phyloP scores from a whole-genome alignment of 129 eudicot genomes.

The Ambrosia artemisiifolia region DNA sequence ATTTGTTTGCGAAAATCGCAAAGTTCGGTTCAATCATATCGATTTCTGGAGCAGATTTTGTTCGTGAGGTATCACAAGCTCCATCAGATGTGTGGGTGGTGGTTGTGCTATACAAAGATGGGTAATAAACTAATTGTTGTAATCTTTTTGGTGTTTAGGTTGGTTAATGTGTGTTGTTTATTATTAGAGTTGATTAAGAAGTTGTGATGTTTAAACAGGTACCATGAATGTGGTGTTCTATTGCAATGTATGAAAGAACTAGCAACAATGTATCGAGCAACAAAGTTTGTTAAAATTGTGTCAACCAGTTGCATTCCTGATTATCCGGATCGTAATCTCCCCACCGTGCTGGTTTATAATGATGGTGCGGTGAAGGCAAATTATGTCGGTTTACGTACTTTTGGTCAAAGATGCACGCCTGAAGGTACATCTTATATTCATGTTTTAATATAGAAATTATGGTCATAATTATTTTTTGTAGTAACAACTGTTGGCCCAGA shows the following conservation, averaged over 20 bases:
- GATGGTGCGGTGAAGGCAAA: slow-evolving; percentile 85
- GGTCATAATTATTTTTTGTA: not conserved
- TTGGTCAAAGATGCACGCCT: slow-evolving; percentile 90
- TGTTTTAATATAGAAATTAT: not conserved
- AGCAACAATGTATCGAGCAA: slow-evolving; percentile 71
- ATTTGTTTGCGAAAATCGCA: slow-evolving; percentile 71
- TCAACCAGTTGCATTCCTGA: slow-evolving; percentile 93
- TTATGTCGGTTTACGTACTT: slow-evolving; percentile 62
- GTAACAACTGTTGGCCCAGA: too few relatives aligned
- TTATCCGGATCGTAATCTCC: slow-evolving; percentile 87
- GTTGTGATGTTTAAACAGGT: slow-evolving; percentile 35
- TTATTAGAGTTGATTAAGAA: slow-evolving; percentile 5
- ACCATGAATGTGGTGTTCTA: slow-evolving; percentile 67
- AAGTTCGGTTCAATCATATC: slow-evolving; percentile 80
- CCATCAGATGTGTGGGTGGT: slow-evolving; percentile 15
- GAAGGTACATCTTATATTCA: slow-evolving; percentile 50
- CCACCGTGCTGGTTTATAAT: slow-evolving; percentile 81
- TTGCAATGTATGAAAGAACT: slow-evolving; percentile 75
- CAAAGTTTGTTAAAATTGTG: slow-evolving; percentile 85
- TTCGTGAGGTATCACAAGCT: slow-evolving; percentile 49
- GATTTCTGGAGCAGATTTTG: slow-evolving; percentile 80
- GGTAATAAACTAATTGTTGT: not conserved
- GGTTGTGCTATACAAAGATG: slow-evolving; percentile 16
- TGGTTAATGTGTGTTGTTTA: not conserved
- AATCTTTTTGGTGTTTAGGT: not conserved